A percentile compares a stretch with the other conserved stretches of the same genome.
Evolutionary conservation across 2,329 filamentous ascomycete genomes (phyloP).

Genomic region (Cephalotrichum gorgonifer): DNA sequence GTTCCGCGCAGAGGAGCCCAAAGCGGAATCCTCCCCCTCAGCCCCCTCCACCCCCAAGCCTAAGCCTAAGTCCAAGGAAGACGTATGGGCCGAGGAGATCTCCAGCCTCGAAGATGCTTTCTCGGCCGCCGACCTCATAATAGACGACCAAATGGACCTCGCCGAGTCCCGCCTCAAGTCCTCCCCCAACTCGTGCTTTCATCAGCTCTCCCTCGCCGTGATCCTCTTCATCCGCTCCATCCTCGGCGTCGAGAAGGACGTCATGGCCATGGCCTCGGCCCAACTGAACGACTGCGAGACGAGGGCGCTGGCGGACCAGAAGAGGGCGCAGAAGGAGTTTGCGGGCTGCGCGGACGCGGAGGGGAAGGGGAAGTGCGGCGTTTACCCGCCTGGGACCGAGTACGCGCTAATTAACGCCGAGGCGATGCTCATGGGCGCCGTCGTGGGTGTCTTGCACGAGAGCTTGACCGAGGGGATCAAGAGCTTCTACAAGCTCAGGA

Average conservation of each 20-base stretch:
- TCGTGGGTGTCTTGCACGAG: constrained; percentile 84
- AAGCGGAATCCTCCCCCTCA: not conserved
- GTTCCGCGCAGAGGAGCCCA: constrained; percentile 28
- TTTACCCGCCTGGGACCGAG: constrained; percentile 79
- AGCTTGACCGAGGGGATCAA: constrained; percentile 84
- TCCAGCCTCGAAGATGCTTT: constrained; percentile 50
- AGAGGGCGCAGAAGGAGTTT: constrained; percentile 58
- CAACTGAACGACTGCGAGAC: constrained; percentile 67
- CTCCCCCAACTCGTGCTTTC: constrained; percentile 68
- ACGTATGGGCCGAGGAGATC: constrained; percentile 31
- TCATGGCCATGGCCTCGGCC: constrained; percentile 73
- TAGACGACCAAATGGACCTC: constrained; percentile 82
- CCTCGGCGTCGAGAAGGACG: constrained; percentile 81
- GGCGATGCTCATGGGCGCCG: constrained; percentile 78
- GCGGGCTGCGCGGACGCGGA: constrained; percentile 7
- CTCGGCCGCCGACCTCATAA: constrained; percentile 59
- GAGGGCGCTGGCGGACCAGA: constrained; percentile 64
- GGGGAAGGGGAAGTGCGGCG: constrained; percentile 17
- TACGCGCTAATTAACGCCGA: constrained; percentile 77
- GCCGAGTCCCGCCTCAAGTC: constrained; percentile 65
- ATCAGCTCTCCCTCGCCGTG: constrained; percentile 72
- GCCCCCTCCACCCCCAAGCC: not conserved
- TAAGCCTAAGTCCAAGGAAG: constrained; percentile 9
- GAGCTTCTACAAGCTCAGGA: constrained; percentile 86
- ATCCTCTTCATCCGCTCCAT: constrained; percentile 78